Evolutionary conservation across 208 protist species (phyloP), one percentile per base, ranked within the genome.

Genomic region (Trypanosoma scelopori): DNA sequence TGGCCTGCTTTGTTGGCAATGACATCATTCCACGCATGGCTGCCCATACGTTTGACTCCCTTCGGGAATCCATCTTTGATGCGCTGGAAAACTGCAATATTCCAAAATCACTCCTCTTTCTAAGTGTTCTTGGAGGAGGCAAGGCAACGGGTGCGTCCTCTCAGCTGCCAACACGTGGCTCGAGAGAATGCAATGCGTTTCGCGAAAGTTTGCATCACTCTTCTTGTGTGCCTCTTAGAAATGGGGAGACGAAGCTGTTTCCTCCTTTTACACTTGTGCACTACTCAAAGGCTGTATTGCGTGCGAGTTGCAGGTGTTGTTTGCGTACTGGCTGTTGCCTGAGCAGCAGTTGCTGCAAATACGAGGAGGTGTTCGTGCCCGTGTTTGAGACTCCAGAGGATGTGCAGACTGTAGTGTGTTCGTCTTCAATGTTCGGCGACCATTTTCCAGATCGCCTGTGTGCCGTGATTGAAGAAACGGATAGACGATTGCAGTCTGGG

Each of bases 391-490:
- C 78, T 23, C 67, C 73, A 9, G 55, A 76, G 37, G 87, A 84
- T 58, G 76, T 93, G 55, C 87, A 95, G 68, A 78, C 82, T 55
- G 35, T 95, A 1, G 53, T 91, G 20, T 81, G 79, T 46, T 69
- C 83, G 0, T 77, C 85, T 15, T 85, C 78, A 27, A 95, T 95
- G 90, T 85, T 93, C 32, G 70, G 63, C 0, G 87, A 95, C 72
- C 90, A 95, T 72, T 87, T 95, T 63, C 90, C 90, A n/a, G 87
- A 95, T 64, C 76, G 77, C 16, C 60, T 93, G n/a, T 89, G 74
- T 59, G 49, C 64, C 16, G 74, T 84, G 4, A 68, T 95, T 56
- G 50, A 82, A 46, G 47, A 65, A 20, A 64, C 81, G 16, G 46
- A 71, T 15, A 46, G 69, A 13, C 63, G 70, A 28, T 47, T 95